Conservation (phyloP, 768 basidiomycete species). For the Lepiota brunneoincarnata region DNA sequence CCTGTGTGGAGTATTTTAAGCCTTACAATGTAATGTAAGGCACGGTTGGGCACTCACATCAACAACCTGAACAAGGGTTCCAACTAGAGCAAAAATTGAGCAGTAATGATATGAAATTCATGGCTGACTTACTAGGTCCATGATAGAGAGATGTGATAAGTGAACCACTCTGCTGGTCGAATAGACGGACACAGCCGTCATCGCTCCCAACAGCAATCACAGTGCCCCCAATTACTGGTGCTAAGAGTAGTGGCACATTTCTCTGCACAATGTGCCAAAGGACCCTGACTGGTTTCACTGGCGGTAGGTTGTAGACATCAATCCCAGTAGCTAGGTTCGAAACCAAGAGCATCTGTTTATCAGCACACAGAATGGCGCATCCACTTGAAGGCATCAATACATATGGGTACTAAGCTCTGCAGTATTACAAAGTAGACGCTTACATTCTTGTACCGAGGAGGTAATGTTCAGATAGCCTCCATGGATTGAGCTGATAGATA, state of each 20-base stretch:
- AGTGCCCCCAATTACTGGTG: neutral
- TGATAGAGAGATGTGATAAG: neutral
- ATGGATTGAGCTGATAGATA: no score
- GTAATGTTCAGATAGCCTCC: neutral
- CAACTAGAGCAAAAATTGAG: neutral
- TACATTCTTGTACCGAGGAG: neutral
- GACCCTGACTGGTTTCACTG: no score
- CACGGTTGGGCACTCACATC: no score
- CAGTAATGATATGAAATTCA: neutral
- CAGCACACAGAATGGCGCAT: no score
- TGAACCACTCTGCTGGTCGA: neutral
- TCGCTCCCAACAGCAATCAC: no score
- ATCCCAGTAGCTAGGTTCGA: neutral
- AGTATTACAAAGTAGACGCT: neutral
- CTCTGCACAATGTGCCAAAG: neutral
- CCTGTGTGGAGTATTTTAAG: neutral
- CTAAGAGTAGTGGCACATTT: neutral
- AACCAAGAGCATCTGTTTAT: neutral
- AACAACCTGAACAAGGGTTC: neutral
- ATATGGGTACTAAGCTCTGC: no score
- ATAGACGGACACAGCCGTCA: neutral
- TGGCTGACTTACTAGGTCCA: neutral
- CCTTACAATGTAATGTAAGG: neutral
- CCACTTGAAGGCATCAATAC: no score
- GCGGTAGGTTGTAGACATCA: conserved; percentile 1